Conservation (phyloP, 441 rosid genomes). For the Hura crepitans region DNA sequence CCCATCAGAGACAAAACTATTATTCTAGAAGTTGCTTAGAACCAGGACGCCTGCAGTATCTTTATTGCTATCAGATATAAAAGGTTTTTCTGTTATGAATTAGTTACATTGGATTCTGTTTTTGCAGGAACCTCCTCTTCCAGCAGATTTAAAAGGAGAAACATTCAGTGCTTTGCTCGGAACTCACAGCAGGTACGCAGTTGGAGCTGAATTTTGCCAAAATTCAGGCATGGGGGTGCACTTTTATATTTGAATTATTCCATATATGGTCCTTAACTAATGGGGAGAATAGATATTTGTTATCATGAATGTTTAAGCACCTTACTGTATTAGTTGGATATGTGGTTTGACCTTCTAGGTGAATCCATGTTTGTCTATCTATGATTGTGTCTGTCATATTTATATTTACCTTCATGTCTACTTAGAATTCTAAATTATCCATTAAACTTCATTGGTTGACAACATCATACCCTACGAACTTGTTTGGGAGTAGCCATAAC, state of each 20-base stretch:
- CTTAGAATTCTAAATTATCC: not conserved
- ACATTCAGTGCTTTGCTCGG: conserved; percentile 77
- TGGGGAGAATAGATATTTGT: not conserved
- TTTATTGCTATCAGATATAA: conserved; percentile 1
- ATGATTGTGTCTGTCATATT: not conserved
- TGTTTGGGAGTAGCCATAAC: conserved; percentile 16
- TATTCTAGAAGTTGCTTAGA: conserved; percentile 9
- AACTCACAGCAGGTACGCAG: conserved; percentile 72
- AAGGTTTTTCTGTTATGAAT: conserved; percentile 14
- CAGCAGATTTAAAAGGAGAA: conserved; percentile 81
- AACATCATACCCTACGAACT: not conserved
- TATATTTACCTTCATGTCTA: not conserved
- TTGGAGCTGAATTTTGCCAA: conserved; percentile 18
- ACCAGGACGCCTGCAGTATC: not conserved
- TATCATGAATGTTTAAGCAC: not conserved
- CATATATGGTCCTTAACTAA: not conserved
- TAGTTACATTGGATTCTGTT: conserved; percentile 11
- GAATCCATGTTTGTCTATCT: not conserved
- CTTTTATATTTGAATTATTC: conserved; percentile 3
- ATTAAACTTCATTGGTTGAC: not conserved
- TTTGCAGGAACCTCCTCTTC: conserved; percentile 80
- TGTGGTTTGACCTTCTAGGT: not conserved
- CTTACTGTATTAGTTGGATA: not conserved
- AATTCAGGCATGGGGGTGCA: not conserved
- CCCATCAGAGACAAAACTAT: not conserved